phyloP scores from a whole-genome alignment of 1,139 yeast species.

The Taiozyma sp. region DNA sequence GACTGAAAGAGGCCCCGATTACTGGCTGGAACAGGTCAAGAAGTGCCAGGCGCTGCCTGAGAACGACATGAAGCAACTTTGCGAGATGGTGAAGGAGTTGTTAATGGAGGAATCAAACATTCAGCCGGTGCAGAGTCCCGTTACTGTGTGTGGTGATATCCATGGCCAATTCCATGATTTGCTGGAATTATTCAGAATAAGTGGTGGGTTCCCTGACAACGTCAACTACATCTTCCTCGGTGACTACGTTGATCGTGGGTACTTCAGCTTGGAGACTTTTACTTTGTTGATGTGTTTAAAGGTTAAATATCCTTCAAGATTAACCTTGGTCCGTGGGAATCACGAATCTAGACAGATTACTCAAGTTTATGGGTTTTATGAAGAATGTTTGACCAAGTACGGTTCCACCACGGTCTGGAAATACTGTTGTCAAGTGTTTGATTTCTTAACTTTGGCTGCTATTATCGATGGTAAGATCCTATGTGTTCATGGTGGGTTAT shows the following conservation, averaged over 20 bases:
- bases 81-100: conserved; percentile 88
- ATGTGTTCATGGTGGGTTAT: conserved; percentile 95
- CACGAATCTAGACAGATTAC: conserved; percentile 95
- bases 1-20: conserved; percentile 88
- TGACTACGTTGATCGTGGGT: conserved; percentile 96
- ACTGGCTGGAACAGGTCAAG: conserved; percentile 91
- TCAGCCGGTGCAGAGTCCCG: conserved; percentile 95
- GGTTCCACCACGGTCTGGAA: conserved; percentile 98
- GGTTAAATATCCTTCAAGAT: conserved; percentile 80
- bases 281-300: conserved; percentile 87
- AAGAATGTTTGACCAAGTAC: conserved; percentile 87
- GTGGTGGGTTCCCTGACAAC: conserved; percentile 88
- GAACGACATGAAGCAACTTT: conserved; percentile 91
- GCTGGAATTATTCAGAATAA: conserved; percentile 82
- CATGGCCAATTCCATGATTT: conserved; percentile 98
- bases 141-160: conserved; percentile 98
- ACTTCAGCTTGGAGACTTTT: conserved; percentile 88
- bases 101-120: conserved; percentile 93
- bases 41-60: conserved; percentile 88
- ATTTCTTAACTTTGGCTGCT: conserved; percentile 88
- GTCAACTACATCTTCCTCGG: conserved; percentile 83
- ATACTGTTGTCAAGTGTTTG: conserved; percentile 95
- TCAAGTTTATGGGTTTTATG: conserved; percentile 91
- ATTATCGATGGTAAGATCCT: conserved; percentile 89
- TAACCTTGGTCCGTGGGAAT: conserved; percentile 88